These are phyloP conservation scores for Firmiana major DNA, from an alignment of 345 rosid species.

Conservation along the genomic window DNA sequence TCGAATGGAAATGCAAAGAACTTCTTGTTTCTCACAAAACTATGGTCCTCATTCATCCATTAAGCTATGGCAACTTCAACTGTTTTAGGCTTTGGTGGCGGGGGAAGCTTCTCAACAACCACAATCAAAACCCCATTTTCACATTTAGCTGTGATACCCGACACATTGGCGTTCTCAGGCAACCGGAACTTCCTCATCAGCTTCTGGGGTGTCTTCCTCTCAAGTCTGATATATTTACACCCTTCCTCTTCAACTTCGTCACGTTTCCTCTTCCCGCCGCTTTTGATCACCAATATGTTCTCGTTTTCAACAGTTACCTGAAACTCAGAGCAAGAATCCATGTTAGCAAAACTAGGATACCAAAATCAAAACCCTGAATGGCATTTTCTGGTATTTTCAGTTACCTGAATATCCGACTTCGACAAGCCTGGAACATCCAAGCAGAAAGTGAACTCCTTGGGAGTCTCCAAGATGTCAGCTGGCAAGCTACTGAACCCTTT, in stretches of 20 bases:
- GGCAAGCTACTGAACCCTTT: conserved; percentile 39
- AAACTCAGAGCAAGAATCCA: not conserved
- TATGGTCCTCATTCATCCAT: not conserved
- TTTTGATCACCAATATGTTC: conserved; percentile 54
- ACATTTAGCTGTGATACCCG: conserved; percentile 50
- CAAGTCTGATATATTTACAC: conserved; percentile 53
- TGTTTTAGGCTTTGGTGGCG: conserved; percentile 55
- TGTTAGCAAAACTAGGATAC: not conserved
- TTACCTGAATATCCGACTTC: conserved; percentile 69
- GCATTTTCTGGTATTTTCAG: too few relatives aligned
- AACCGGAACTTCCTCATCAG: conserved; percentile 60
- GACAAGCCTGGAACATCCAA: conserved; percentile 72
- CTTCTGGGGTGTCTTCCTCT: conserved; percentile 47
- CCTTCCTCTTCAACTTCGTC: conserved; percentile 58
- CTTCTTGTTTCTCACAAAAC: not conserved
- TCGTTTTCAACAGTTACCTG: conserved; percentile 68
- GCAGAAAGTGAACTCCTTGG: conserved; percentile 59
- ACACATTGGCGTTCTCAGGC: conserved; percentile 54
- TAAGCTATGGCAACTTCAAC: conserved; percentile 49
- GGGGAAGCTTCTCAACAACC: conserved; percentile 50
- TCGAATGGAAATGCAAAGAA: not conserved
- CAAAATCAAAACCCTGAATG: not conserved
- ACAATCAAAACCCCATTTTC: conserved; percentile 60
- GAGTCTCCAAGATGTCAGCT: conserved; percentile 54
- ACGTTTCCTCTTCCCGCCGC: conserved; percentile 71